phyloP scores from a whole-genome alignment of 306 rosid genomes.

The Abrus pulchellus region DNA sequence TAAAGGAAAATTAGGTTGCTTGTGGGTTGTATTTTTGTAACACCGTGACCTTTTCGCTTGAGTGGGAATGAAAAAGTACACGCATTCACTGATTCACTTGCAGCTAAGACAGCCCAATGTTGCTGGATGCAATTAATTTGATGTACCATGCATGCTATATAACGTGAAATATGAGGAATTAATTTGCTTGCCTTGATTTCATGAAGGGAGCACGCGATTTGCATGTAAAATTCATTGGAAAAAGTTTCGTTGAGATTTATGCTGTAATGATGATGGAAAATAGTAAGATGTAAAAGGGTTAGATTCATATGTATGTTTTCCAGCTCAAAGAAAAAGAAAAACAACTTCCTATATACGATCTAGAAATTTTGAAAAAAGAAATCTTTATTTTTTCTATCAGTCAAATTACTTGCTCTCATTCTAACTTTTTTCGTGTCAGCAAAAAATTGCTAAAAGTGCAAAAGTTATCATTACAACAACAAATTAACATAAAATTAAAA shows the following conservation, averaged over 20 bases:
- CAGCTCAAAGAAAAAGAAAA: neutral
- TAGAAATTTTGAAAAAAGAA: no score
- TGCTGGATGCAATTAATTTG: constrained; percentile 5
- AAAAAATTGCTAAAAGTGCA: neutral
- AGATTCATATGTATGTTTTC: neutral
- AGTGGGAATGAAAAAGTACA: no score
- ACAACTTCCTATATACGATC: neutral
- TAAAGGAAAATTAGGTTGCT: constrained; percentile 6
- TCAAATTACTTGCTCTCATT: neutral
- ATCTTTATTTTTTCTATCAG: neutral
- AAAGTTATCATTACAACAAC: no score
- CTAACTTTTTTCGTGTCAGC: neutral
- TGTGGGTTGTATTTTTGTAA: neutral
- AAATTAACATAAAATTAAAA: no score
- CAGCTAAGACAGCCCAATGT: constrained; percentile 8
- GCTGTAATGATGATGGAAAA: neutral
- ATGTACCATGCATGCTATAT: constrained; percentile 6
- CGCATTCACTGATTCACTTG: neutral
- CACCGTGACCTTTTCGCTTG: neutral
- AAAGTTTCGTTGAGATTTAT: neutral
- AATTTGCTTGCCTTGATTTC: constrained; percentile 28
- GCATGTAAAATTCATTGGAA: neutral
- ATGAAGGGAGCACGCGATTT: constrained; percentile 14
- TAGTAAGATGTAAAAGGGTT: neutral
- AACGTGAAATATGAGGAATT: constrained; percentile 13